Base-by-base conservation (phyloP, 805 yeast genomes). In the Blastobotrys americana region DNA sequence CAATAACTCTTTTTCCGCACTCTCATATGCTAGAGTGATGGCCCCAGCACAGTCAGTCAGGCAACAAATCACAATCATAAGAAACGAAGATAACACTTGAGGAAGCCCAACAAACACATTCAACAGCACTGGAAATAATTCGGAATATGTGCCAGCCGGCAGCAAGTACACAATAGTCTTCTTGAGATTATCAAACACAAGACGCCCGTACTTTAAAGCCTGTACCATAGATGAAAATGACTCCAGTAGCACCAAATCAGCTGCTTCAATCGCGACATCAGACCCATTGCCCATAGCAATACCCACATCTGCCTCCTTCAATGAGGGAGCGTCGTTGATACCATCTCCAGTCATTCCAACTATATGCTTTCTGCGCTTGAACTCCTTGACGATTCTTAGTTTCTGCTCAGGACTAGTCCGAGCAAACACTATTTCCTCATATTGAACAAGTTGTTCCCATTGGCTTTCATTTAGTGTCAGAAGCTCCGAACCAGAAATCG, bases 291-390 rank as follows among this genome's bases (percentile, higher is more conserved):
- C 71, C 73, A 89, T 89, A n/a, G 95, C 81, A 55, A 89, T 87
- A 58, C 97, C 97, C 55, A 89, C 89, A 66, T 89, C 97, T 2
- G 97, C 96, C 55, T 88, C 71, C 61, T 89, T 89, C 57, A 89
- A 72, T 3, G 97, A 96, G 16, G 97, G 97, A 0, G 97, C 97
- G 70, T 89, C 97, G 63, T 89, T 89, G 13, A 89, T 96, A 66
- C 97, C 97, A 66, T 89, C 97, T 55, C 97, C 97, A n/a, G 97
- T 89, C 97, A 89, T 89, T 21, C 96, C 97, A 42, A 89, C 97
- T 50, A 89, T 80, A 63, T 90, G 95, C 43, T 96, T 96, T 60
- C 94, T 76, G 44, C 64, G 65, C 57, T 71, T 77, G 42, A 73
- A 67, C 46, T 72, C 69, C 47, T 66, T 62, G 15, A 74, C 74